phyloP scores from a whole-genome alignment of 192 early-diverging fungal species.

The Coemansia sp. region DNA sequence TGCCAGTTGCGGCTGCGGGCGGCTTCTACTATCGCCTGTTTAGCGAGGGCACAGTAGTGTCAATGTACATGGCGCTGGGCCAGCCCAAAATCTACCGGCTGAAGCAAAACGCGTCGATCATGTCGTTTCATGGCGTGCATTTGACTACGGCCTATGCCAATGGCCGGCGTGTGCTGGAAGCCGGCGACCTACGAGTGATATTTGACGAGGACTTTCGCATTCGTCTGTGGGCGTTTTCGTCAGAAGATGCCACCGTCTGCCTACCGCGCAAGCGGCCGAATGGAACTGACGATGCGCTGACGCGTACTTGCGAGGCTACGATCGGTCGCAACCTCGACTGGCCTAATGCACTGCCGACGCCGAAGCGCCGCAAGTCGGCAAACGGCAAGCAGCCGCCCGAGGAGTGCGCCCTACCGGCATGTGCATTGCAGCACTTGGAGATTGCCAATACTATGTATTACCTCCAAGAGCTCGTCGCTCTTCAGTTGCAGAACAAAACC shows the following conservation, averaged over 20 bases:
- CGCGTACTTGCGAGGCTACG: constrained; percentile 32
- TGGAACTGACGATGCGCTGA: constrained; percentile 31
- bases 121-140: constrained; percentile 39
- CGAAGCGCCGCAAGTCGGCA: constrained; percentile 44
- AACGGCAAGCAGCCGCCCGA: constrained; percentile 42
- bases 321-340: constrained; percentile 50
- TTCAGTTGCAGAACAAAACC: constrained; percentile 15
- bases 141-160: constrained; percentile 32
- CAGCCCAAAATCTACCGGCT: constrained; percentile 14
- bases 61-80: constrained; percentile 43
- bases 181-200: constrained; percentile 38
- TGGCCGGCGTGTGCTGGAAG: constrained; percentile 51
- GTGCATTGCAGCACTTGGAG: constrained; percentile 43
- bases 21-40: constrained; percentile 52
- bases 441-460: constrained; percentile 34
- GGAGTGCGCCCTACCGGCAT: constrained; percentile 39
- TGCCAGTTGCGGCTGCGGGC: constrained; percentile 36
- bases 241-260: constrained; percentile 25
- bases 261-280: constrained; percentile 41
- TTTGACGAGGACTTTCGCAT: constrained; percentile 36
- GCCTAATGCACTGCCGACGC: constrained; percentile 22
- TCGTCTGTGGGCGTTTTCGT: constrained; percentile 45
- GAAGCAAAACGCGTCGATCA: constrained; percentile 11
- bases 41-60: constrained; percentile 25
- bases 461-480: constrained; percentile 25